These are phyloP conservation scores for Podaxis carcinomalis DNA, from an alignment of 768 basidiomycete genomes.

Conservation along the genomic window DNA sequence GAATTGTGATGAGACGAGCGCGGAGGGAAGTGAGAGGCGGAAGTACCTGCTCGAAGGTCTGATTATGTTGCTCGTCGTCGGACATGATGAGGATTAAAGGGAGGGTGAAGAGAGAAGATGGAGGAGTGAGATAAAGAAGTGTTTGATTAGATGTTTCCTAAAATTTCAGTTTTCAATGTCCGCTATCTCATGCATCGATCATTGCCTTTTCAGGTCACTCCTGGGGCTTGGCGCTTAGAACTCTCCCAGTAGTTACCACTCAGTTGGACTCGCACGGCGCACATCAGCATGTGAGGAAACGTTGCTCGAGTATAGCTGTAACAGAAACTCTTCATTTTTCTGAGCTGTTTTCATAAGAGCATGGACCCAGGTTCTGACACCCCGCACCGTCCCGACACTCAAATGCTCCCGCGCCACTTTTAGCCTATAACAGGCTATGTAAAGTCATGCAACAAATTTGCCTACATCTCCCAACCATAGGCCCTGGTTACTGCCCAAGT, in stretches of 20 bases:
- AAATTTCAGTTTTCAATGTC: constrained; percentile 35
- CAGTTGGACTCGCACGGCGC: too few species aligned
- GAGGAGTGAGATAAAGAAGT: constrained; percentile 1
- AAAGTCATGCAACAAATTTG: too few species aligned
- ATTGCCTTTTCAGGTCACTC: constrained; percentile 1
- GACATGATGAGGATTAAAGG: constrained; percentile 53
- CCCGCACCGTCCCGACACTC: too few species aligned
- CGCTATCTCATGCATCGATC: constrained; percentile 19
- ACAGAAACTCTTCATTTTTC: too few species aligned
- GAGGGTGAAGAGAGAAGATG: constrained; percentile 15
- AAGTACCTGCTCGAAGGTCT: constrained; percentile 77
- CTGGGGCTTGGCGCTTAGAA: neutral
- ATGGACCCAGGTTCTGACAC: too few species aligned
- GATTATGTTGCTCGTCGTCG: constrained; percentile 87
- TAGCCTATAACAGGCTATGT: too few species aligned
- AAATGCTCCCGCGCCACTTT: too few species aligned
- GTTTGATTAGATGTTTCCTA: constrained; percentile 19
- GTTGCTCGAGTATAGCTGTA: too few species aligned
- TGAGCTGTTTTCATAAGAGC: too few species aligned
- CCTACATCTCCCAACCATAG: too few species aligned
- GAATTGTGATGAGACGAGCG: constrained; percentile 3
- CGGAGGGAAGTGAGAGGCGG: constrained; percentile 7
- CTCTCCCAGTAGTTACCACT: neutral
- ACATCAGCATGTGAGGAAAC: too few species aligned
- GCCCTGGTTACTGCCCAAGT: too few species aligned